Conservation (phyloP, 495 filamentous ascomycete species). For the Neurospora intermedia region DNA sequence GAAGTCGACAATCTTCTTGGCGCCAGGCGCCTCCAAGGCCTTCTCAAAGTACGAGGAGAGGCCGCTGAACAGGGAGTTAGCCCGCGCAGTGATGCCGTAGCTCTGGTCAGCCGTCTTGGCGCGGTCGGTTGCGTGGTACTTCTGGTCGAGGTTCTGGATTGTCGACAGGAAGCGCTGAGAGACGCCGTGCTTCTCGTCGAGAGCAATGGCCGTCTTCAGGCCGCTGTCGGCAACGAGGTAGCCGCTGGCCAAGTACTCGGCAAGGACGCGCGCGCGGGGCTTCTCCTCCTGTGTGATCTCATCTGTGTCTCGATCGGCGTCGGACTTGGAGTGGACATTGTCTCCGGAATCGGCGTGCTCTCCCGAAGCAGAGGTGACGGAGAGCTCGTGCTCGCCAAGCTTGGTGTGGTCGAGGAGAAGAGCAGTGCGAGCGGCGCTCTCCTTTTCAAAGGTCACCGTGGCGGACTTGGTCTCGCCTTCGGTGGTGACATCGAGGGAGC, state of each 20-base stretch:
- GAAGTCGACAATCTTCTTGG: slow-evolving; percentile 74
- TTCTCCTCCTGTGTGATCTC: slow-evolving; percentile 81
- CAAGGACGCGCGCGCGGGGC: slow-evolving; percentile 81
- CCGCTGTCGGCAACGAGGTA: slow-evolving; percentile 80
- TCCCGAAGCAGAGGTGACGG: slow-evolving; percentile 49
- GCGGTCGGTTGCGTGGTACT: slow-evolving; percentile 69
- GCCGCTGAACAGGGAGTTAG: slow-evolving; percentile 51
- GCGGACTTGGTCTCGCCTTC: slow-evolving; percentile 62
- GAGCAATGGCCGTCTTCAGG: slow-evolving; percentile 70
- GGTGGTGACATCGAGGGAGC: slow-evolving; percentile 62
- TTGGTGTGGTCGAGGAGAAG: slow-evolving; percentile 93
- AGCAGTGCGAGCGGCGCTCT: slow-evolving; percentile 89
- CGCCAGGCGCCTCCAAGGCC: slow-evolving; percentile 72
- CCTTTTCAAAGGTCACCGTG: slow-evolving; percentile 90
- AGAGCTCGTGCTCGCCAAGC: slow-evolving; percentile 70
- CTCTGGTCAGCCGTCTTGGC: slow-evolving; percentile 64
- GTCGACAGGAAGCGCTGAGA: slow-evolving; percentile 63
- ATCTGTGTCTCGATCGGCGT: slow-evolving; percentile 49
- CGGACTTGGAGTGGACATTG: slow-evolving; percentile 42
- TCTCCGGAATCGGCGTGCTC: slow-evolving; percentile 40
- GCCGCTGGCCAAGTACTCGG: slow-evolving; percentile 91
- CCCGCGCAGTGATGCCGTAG: slow-evolving; percentile 62
- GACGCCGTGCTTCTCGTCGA: slow-evolving; percentile 87
- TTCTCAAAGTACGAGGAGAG: slow-evolving; percentile 78
- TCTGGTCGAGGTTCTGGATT: slow-evolving; percentile 65